These are phyloP conservation scores for Chrysopogon serrulatus DNA, from an alignment of 176 grass and related monocot genomes.

Conservation along the genomic window DNA sequence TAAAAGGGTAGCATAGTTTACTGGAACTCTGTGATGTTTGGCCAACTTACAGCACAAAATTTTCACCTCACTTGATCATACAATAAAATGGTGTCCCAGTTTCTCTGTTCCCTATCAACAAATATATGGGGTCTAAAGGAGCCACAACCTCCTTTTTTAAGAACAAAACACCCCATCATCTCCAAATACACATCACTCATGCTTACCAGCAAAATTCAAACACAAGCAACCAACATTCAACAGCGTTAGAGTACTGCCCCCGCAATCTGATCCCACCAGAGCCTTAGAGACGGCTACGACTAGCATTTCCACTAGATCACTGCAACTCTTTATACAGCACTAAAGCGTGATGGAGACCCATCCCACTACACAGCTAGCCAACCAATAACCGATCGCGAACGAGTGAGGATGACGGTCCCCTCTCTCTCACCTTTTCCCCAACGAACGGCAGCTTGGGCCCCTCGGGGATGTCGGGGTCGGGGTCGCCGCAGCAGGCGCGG, in stretches of 20 bases:
- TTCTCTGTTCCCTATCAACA: not conserved
- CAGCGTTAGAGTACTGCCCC: not conserved
- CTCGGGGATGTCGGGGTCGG: conserved; percentile 52
- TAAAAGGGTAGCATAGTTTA: not conserved
- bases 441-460: conserved; percentile 65
- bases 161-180: not conserved
- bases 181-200: not conserved
- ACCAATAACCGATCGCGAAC: not conserved
- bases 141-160: not conserved
- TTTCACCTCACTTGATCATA: not conserved
- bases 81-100: not conserved
- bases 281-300: not conserved
- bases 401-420: not conserved
- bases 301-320: not conserved
- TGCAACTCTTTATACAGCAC: not conserved
- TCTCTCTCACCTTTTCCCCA: conserved; percentile 58
- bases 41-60: not conserved
- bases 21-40: not conserved
- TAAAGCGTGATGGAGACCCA: conserved; percentile 4
- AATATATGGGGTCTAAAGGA: not conserved
- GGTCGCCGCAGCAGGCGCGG: conserved; percentile 45
- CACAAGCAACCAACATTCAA: not conserved
- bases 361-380: not conserved
- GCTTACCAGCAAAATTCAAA: not conserved
- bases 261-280: not conserved